Evolutionary conservation across 805 yeast species (phyloP).

Genomic region (Isabelozyma gotoi): DNA sequence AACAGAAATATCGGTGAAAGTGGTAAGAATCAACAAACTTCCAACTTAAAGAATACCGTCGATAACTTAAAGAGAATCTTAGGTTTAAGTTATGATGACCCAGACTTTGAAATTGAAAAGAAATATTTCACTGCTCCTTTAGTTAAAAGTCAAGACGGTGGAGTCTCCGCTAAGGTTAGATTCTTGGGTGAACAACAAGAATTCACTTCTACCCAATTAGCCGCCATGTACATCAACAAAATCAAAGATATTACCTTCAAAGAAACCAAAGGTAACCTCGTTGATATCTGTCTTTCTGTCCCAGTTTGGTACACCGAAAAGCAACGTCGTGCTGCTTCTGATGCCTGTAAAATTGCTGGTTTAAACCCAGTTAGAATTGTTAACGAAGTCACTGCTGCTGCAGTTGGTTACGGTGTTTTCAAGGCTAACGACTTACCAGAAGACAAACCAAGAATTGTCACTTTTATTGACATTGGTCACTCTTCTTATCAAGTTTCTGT

Average conservation of each 20-base stretch:
- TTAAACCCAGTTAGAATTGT: constrained; percentile 97
- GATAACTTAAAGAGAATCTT: constrained; percentile 91
- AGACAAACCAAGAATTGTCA: constrained; percentile 85
- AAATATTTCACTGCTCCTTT: constrained; percentile 72
- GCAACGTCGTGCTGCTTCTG: constrained; percentile 95
- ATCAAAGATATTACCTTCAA: constrained; percentile 74
- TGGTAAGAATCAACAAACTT: constrained; percentile 94
- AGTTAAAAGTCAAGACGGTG: constrained; percentile 67
- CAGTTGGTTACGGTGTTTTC: constrained; percentile 98
- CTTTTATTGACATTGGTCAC: constrained; percentile 96
- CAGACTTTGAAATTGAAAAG: constrained; percentile 75
- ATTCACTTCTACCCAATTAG: constrained; percentile 85
- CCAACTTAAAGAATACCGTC: constrained; percentile 94
- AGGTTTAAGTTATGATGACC: constrained; percentile 73
- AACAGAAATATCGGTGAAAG: constrained; percentile 92
- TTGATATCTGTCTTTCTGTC: constrained; percentile 90
- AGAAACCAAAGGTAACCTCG: constrained; percentile 80
- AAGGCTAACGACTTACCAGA: constrained; percentile 91
- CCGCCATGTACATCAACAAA: constrained; percentile 94
- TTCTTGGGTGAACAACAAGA: constrained; percentile 74
- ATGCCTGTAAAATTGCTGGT: constrained; percentile 94
- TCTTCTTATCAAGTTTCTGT: constrained; percentile 89
- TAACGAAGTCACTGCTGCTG: constrained; percentile 97
- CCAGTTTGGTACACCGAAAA: constrained; percentile 97
- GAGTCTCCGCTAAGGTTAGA: constrained; percentile 82